A percentile compares a stretch with the other conserved stretches of the same genome.
Evolutionary conservation across 1,284 basidiomycete genomes (phyloP).

Genomic region (Pseudozyma pruni): DNA sequence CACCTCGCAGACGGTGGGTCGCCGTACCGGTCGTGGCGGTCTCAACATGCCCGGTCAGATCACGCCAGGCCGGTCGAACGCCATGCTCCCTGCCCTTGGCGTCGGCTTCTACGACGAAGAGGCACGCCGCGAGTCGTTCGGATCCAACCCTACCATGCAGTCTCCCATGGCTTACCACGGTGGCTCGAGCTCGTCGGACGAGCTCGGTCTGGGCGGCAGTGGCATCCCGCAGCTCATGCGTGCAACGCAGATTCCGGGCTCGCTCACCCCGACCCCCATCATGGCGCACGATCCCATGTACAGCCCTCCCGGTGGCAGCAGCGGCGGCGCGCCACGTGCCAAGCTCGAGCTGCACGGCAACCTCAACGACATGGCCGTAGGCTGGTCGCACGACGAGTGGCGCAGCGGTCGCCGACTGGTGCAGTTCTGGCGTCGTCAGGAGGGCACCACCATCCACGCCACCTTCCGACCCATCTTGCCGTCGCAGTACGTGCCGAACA

Average conservation of each 20-base stretch:
- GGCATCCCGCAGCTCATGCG: conserved; percentile 50
- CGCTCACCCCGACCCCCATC: conserved; percentile 17
- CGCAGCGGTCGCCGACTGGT: conserved; percentile 70
- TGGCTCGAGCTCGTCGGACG: conserved; percentile 35
- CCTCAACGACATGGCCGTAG: conserved; percentile 71
- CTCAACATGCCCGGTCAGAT: conserved; percentile 26
- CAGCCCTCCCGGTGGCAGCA: conserved; percentile 39
- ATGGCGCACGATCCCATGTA: conserved; percentile 41
- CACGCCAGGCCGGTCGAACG: conserved; percentile 36
- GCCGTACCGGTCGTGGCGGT: conserved; percentile 34
- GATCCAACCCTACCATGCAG: conserved; percentile 30
- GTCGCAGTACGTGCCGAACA: conserved; percentile 69
- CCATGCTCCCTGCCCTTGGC: conserved; percentile 31
- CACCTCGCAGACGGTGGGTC: conserved; percentile 25
- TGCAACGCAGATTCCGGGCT: conserved; percentile 40
- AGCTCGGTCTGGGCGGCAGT: conserved; percentile 26
- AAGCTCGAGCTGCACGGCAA: conserved; percentile 69
- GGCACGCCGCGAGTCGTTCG: conserved; percentile 33
- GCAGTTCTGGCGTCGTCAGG: conserved; percentile 72
- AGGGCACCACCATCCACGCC: conserved; percentile 70
- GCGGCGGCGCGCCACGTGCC: conserved; percentile 48
- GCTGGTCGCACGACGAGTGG: conserved; percentile 73
- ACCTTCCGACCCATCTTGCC: conserved; percentile 70
- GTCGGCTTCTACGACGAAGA: conserved; percentile 35
- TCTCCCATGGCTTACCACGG: conserved; percentile 31